Base-by-base conservation (phyloP, 305 asterid species). In the Fraxinus ornus region DNA sequence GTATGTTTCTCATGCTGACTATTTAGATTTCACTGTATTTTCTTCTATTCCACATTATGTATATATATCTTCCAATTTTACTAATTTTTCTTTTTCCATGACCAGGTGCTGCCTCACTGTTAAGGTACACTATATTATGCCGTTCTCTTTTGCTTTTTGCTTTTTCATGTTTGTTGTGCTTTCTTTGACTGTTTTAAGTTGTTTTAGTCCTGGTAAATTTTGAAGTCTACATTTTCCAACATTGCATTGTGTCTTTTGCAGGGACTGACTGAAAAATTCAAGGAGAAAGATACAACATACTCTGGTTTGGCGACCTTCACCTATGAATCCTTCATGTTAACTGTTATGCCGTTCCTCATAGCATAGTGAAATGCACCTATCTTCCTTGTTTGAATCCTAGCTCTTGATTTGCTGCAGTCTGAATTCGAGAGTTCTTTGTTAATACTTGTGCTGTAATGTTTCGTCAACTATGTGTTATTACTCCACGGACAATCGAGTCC, bases 191-290 rank as follows among this genome's bases (percentile, higher is more conserved):
- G 36, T 26, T 66, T 66, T 4, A 2, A 10, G 35, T 64, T 17
- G 1, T 22, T 24, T 64, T 64, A 17, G 33, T 24, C 15, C 72
- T 1, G 2, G 33, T 64, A 64, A 64, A 64, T 24, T 64, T 30
- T 64, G 33, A 24, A 24, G 72, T 9, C 5, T 22, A 22, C 17
- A 24, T 22, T 21, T 64, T 64, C 15, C 33, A 21, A 24, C 33
- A 3, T 7, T 21, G 28, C 33, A 70, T 30, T 30, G 9, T 5
- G 24, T 70, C 75, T 15, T 30, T 70, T 15, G 35, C 39, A 70
- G 99, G 99, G 98, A 26, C 88, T 96, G 84, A 94, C 99, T 9
- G 98, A 96, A 81, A 96, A 96, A 82, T 96, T 96, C 91, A 96
- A 96, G 92, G 99, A 96, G 92, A 96, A 92, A 91, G 99, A 96